Base-by-base conservation (phyloP, 352 stramenopile genomes). In the Lagenidium giganteum region DNA sequence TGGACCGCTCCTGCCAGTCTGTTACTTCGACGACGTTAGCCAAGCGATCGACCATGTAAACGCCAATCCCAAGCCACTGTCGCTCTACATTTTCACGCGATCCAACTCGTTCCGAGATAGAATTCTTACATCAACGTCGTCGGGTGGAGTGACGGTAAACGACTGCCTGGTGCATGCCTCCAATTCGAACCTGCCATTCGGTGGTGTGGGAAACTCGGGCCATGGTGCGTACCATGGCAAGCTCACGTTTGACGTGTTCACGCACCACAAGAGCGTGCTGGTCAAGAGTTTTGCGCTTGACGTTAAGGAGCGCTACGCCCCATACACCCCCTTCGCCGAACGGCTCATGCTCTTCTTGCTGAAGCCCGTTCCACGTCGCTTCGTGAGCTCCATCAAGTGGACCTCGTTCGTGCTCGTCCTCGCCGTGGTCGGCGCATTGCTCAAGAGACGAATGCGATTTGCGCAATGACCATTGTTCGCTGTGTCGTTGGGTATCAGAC, bases 1-100 rank as follows among this genome's bases (percentile, higher is more conserved):
- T 70, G 87, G 89, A 1, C 88, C 89, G 4, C 67, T 97, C 28
- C 50, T 98, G 20, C 78, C 87, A 6, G 77, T 97, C 41, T 42
- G 87, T 11, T 70, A 70, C 42, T 67, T 56, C 37, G 44, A 51
- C 3, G 5, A 25, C 4, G 14, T 65, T 14, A 26, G 64, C 9
- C 24, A 51, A 14, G 52, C 48, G 20, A 27, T 62, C 20, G 51
- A 52, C 20, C 46, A 47, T 17, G 50, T 70, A 31, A 41, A 24
- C 2, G 16, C 28, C 21, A 46, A 47, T 42, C 54, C 73, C 7
- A 87, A 81, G 45, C 82, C 84, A 4, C 57, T 95, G 3, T 39
- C 44, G 18, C 29, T 61, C 13, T 55, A 61, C 33, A 21, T 30
- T 13, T 55, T 47, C 45, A 47, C 38, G 11, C 20, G 20, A 13